phyloP scores from a whole-genome alignment of 768 basidiomycete genomes.

The Rhodosporidiobolus sp. region DNA sequence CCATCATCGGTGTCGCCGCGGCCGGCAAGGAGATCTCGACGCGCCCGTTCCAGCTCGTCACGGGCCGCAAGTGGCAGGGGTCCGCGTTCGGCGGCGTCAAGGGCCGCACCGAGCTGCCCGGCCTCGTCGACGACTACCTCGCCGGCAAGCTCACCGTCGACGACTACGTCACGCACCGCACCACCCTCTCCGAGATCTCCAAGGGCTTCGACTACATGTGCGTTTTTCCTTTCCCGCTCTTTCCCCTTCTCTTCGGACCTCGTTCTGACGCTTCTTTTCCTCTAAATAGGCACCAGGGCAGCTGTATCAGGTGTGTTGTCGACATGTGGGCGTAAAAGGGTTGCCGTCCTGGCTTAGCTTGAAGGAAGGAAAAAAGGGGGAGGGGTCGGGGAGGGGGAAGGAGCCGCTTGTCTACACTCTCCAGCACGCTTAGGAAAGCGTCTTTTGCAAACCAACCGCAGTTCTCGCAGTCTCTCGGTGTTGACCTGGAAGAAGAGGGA shows the following conservation, averaged over 20 bases:
- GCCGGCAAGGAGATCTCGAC: conserved; percentile 94
- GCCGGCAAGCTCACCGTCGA: conserved; percentile 77
- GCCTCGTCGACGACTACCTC: conserved; percentile 64
- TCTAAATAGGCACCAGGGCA: conserved; percentile 59
- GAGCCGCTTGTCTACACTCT: too few species aligned
- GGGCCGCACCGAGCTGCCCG: conserved; percentile 72
- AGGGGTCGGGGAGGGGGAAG: too few species aligned
- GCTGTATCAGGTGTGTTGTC: conserved; percentile 92
- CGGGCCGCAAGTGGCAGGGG: conserved; percentile 91
- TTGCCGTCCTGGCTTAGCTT: too few species aligned
- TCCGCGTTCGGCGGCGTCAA: conserved; percentile 96
- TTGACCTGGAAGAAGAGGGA: too few species aligned
- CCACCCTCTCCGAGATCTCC: conserved; percentile 94
- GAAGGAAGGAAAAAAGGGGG: too few species aligned
- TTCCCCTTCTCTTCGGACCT: not conserved
- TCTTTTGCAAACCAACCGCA: too few species aligned
- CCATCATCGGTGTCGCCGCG: conserved; percentile 92
- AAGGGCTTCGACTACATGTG: conserved; percentile 55
- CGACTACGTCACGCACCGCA: conserved; percentile 85
- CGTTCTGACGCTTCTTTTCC: not conserved
- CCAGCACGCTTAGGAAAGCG: too few species aligned
- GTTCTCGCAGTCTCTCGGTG: too few species aligned
- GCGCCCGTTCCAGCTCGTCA: conserved; percentile 73
- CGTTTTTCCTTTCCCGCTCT: not conserved
- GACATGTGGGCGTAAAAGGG: conserved; percentile 60